Conservation (phyloP, 768 basidiomycete species). For the Tephrocybe sp. region DNA sequence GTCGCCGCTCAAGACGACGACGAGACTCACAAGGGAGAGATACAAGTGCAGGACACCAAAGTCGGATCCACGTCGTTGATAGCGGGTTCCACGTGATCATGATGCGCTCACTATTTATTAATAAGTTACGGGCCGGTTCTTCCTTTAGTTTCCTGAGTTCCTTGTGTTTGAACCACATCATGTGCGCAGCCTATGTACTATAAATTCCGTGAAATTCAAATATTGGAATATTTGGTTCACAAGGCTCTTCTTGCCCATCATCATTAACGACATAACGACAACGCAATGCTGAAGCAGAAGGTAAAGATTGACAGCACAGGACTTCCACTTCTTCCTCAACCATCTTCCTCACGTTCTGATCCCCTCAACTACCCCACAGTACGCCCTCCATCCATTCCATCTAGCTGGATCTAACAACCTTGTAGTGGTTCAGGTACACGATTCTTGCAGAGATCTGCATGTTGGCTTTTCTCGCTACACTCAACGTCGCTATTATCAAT, state of each 20-base stretch:
- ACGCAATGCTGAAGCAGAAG: not conserved
- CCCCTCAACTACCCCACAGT: conserved; percentile 43
- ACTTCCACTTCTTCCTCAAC: conserved; percentile 43
- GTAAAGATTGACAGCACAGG: conserved; percentile 34
- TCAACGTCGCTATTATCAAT: conserved; percentile 38
- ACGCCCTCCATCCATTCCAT: not conserved
- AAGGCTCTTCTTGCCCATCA: not conserved
- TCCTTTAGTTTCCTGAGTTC: too few species aligned
- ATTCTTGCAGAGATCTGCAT: conserved; percentile 32
- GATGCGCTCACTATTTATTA: too few species aligned
- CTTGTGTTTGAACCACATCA: too few species aligned
- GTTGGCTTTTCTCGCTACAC: conserved; percentile 35
- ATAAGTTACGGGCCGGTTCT: too few species aligned
- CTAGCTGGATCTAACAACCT: not conserved
- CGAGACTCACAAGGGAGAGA: conserved; percentile 4
- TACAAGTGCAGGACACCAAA: not conserved
- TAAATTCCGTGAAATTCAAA: too few species aligned
- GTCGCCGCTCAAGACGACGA: not conserved
- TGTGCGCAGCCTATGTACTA: too few species aligned
- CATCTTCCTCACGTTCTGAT: conserved; percentile 36
- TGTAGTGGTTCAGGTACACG: conserved; percentile 35
- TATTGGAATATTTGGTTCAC: too few species aligned
- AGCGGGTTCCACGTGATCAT: conserved; percentile 2
- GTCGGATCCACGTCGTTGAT: not conserved
- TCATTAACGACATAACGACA: too few species aligned